Base-by-base conservation (phyloP, 2,329 filamentous ascomycete genomes). In the Chrysoporthe cubensis region DNA sequence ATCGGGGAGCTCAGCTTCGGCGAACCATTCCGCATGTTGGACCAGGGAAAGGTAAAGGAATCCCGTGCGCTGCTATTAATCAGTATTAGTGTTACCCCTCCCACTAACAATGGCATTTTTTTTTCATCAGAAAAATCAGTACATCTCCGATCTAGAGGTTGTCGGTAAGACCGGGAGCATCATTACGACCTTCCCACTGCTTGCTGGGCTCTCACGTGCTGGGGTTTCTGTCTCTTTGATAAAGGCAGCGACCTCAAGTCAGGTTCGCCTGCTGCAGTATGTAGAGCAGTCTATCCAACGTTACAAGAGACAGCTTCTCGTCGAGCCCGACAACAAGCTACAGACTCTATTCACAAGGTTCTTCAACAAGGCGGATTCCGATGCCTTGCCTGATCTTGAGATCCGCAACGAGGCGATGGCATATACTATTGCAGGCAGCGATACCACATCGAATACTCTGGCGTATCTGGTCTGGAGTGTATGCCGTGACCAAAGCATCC, bases 1-100 rank as follows among this genome's bases (percentile, higher is more conserved):
- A 84, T 87, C 61, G 83, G 81, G 0, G 79, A 86, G 60, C 73
- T 88, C 11, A 81, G 77, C 1, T 88, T 88, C 72, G 85, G 86
- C 0, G 81, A 87, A 16, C 83, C 84, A 0, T 87, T 88, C 67
- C 74, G 76, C 0, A 83, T 84, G 76, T 73, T 89, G 4, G 84
- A 88, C 65, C 74, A 75, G 3, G 83, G 83, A 21, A 74, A 83
- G 76, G 84, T 85, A 26, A 72, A 68, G 76, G 66, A n/a, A 1
- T 11, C 16, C 14, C 40, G 34, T 18, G 11, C 5, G 8, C 42
- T n/a, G 8, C 21, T 44, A 16, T 26, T 26, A 26, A 26, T 26
- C 26, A 26, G 26, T 26, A 14, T 32, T 2, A n/a, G 13, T n/a
- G 6, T 14, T 44, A 14, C 43, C 9, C 7, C 43, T 44, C 11